Evolutionary conservation across 106 monocot species (phyloP), one percentile per base, ranked within the genome.

Genomic region (Dendrobium nobile): DNA sequence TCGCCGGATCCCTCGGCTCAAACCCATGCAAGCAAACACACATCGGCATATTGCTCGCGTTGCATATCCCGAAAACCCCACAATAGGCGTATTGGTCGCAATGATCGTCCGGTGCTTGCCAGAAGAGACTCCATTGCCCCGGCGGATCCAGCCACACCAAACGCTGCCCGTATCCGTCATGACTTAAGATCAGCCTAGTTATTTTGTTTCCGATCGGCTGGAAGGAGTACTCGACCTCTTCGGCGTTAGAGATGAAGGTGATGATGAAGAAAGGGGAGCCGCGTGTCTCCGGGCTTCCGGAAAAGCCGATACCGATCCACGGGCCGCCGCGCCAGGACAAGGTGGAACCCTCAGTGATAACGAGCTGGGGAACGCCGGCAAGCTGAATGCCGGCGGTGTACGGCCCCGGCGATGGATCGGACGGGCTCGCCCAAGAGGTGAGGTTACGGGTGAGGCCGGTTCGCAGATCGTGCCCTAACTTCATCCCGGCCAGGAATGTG

Each of bases 1-100:
- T 68, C 27, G 9, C 27, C 28, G 77, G 77, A 67, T 82, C 19
- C 44, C 48, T 77, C 10, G 85, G 90, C 65, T 37, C 28, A 82
- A 91, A 91, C 33, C 91, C 91, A 4, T n/a, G 75, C 75, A 86
- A 72, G 67, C 93, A 93, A 18, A 37, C 31, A 77, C 90, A 93
- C 7, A 89, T 61, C 41, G 87, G 89, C 10, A 54, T 72, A 5
- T 31, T 47, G 45, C 65, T 83, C 17, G 73, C 4, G 55, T 87
- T 67, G 82, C 93, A 93, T 18, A 82, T 37, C 22, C 85, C 90
- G 73, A 81, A 74, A 0, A 82, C 27, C 2, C 92, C 92, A 75
- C 92, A 93, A 2, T 33, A 11, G 3, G 54, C 40, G 45, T 45
- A 82, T 0, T 4, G 6, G 77, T 92, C 87, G 68, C 91, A 92